phyloP scores from a whole-genome alignment of 371 early-diverging fungal species.

The Mucor irregularis region DNA sequence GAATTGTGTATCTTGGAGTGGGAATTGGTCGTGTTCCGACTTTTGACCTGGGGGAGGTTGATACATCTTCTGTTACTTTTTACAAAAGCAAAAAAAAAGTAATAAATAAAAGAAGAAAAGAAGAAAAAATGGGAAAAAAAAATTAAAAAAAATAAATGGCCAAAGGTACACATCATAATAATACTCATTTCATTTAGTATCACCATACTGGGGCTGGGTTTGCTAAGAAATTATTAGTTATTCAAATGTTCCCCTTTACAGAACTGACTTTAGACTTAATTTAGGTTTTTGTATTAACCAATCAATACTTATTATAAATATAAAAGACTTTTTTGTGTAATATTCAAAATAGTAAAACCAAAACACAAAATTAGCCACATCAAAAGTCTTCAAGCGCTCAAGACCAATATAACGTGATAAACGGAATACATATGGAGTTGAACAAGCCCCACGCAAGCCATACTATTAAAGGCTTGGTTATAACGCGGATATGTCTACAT shows the following conservation, averaged over 20 bases:
- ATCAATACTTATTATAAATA: background rate
- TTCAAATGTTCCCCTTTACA: background rate
- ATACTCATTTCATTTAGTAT: background rate
- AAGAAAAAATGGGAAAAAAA: background rate
- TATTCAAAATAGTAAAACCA: background rate
- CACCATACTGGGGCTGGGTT: background rate
- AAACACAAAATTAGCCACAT: background rate
- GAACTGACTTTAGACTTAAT: background rate
- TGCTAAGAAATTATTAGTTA: too few relatives aligned
- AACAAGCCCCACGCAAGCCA: background rate
- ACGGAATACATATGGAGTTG: background rate
- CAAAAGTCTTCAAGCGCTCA: too few relatives aligned
- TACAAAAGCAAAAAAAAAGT: background rate
- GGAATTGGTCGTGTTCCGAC: slow-evolving; percentile 43
- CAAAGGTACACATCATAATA: too few relatives aligned
- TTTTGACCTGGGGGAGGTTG: slow-evolving; percentile 15
- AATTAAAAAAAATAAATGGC: background rate
- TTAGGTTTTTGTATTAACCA: background rate
- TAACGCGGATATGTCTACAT: too few relatives aligned
- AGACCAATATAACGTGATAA: too few relatives aligned
- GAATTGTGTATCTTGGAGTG: slow-evolving; percentile 50
- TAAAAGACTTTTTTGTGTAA: background rate
- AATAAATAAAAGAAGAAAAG: background rate
- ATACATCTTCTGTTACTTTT: slow-evolving; percentile 8
- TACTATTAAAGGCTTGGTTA: too few relatives aligned